These are phyloP conservation scores for Aspergillus sparsus DNA, from an alignment of 495 filamentous ascomycete species.

Conservation along the genomic window DNA sequence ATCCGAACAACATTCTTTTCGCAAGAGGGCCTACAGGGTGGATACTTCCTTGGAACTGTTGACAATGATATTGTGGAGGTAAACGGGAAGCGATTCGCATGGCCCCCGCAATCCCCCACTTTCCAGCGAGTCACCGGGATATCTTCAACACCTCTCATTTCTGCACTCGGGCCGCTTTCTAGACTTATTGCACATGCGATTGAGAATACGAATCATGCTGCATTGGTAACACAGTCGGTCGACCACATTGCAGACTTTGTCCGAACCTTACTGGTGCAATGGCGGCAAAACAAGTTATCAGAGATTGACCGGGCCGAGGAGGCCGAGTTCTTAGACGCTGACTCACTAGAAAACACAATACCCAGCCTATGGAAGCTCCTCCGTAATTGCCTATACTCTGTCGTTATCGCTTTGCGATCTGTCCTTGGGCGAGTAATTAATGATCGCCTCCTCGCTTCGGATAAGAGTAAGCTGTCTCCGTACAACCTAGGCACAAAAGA, in stretches of 20 bases:
- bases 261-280: slow-evolving; percentile 70
- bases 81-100: slow-evolving; percentile 66
- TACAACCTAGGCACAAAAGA: slow-evolving; percentile 4
- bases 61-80: slow-evolving; percentile 70
- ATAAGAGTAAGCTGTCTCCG: slow-evolving; percentile 47
- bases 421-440: slow-evolving; percentile 67
- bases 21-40: slow-evolving; percentile 75
- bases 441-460: slow-evolving; percentile 53
- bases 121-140: slow-evolving; percentile 58
- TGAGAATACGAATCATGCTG: slow-evolving; percentile 61
- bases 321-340: slow-evolving; percentile 61
- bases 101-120: slow-evolving; percentile 63
- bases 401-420: slow-evolving; percentile 73
- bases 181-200: slow-evolving; percentile 72
- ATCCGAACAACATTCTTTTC: slow-evolving; percentile 67
- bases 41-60: slow-evolving; percentile 76
- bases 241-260: slow-evolving; percentile 73
- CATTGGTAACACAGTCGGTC: slow-evolving; percentile 64
- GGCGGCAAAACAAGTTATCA: slow-evolving; percentile 82
- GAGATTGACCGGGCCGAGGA: slow-evolving; percentile 82
- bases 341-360: slow-evolving; percentile 68
- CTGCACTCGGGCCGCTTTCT: slow-evolving; percentile 77
- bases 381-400: slow-evolving; percentile 75
- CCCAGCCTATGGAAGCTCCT: slow-evolving; percentile 80
- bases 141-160: slow-evolving; percentile 67